These are phyloP conservation scores for Rhodotorula taiwanensis DNA, from an alignment of 768 basidiomycete genomes.

Conservation along the genomic window DNA sequence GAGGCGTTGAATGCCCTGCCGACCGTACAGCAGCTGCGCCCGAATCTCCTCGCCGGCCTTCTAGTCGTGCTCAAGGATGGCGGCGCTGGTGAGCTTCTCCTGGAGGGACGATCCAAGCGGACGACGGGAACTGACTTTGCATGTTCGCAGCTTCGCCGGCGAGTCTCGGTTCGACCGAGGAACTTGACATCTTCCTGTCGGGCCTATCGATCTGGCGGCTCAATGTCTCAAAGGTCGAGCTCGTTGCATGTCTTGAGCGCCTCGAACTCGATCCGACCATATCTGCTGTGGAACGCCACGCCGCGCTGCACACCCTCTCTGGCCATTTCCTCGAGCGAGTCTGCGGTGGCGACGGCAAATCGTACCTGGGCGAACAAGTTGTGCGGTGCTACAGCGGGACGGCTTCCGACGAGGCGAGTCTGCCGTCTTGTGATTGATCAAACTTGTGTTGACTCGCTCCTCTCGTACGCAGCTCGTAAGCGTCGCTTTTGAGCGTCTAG, in stretches of 20 bases:
- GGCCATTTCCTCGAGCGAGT: slow-evolving; percentile 32
- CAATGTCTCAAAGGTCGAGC: slow-evolving; percentile 32
- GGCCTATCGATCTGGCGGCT: slow-evolving; percentile 35
- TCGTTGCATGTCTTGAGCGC: slow-evolving; percentile 33
- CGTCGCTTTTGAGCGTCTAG: slow-evolving; percentile 31
- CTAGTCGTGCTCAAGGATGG: slow-evolving; percentile 30
- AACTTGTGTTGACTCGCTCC: neutral
- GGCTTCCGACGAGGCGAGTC: slow-evolving; percentile 32
- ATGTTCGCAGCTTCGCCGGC: slow-evolving; percentile 12
- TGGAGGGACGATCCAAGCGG: too few relatives aligned
- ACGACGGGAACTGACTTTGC: neutral
- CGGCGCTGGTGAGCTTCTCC: slow-evolving; percentile 3
- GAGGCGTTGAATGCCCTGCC: neutral
- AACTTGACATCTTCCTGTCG: slow-evolving; percentile 36
- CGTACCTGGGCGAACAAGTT: slow-evolving; percentile 35
- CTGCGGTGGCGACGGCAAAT: slow-evolving; percentile 29
- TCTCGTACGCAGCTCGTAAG: slow-evolving; percentile 22
- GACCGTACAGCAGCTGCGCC: neutral
- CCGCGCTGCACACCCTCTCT: slow-evolving; percentile 30
- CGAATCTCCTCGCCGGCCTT: slow-evolving; percentile 22
- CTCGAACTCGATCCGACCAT: slow-evolving; percentile 28
- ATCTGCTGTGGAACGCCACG: slow-evolving; percentile 11
- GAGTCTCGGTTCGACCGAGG: slow-evolving; percentile 32
- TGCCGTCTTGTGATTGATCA: neutral
- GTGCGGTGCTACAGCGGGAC: slow-evolving; percentile 33